Percentiles rank a stretch among this genome's conserved stretches.
Conservation (phyloP, 306 rosid genomes). For the Cucumis melo region DNA sequence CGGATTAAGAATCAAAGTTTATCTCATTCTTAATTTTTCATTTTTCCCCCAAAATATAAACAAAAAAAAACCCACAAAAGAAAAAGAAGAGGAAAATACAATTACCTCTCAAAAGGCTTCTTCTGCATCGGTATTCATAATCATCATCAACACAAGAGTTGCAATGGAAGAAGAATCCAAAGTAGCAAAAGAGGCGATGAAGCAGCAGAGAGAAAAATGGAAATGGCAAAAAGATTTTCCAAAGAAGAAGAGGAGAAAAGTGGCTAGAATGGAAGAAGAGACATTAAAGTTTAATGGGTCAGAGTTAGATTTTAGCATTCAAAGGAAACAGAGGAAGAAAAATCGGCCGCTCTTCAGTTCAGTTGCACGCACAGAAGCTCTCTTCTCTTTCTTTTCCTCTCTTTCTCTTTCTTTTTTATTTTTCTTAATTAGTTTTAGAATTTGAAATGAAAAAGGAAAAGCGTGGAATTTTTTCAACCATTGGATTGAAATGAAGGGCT, state of each 20-base stretch:
- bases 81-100: neutral
- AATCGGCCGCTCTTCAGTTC: conserved; percentile 3
- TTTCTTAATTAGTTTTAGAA: neutral
- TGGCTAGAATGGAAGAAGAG: neutral
- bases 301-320: conserved; percentile 7
- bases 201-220: neutral
- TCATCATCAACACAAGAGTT: neutral
- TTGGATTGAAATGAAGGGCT: conserved; percentile 12
- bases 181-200: neutral
- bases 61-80: neutral
- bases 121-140: neutral
- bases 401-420: neutral
- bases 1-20: neutral
- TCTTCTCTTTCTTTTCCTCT: neutral
- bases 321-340: neutral
- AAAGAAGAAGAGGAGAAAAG: neutral
- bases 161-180: neutral
- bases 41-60: conserved; percentile 7
- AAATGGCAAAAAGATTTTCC: neutral
- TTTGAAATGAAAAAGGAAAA: neutral
- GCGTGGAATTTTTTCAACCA: neutral
- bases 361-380: conserved; percentile 6
- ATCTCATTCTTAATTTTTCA: neutral
- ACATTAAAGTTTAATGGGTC: conserved; percentile 4
- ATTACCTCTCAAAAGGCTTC: neutral